Conservation (phyloP, 176 grass and related monocot species). For the Carex parvula region DNA sequence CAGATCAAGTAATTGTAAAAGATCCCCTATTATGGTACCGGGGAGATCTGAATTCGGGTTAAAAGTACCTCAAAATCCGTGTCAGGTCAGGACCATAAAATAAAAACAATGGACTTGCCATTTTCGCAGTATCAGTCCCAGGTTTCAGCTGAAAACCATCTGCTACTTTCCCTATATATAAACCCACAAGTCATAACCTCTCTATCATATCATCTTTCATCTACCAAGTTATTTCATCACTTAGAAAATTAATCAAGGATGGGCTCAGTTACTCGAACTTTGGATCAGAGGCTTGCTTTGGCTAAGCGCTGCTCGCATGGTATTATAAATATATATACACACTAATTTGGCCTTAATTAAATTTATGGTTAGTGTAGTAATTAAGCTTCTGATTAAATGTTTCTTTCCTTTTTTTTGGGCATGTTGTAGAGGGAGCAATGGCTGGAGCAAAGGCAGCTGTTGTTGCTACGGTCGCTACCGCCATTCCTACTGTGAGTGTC, state of each 20-base stretch:
- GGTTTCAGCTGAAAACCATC: slow-evolving; percentile 28
- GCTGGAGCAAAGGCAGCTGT: slow-evolving; percentile 65
- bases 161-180: slow-evolving; percentile 25
- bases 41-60: too few species aligned
- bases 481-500: slow-evolving; percentile 52
- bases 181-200: too few species aligned
- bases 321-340: background rate
- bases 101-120: background rate
- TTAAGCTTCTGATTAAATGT: background rate
- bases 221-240: background rate
- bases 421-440: slow-evolving; percentile 49
- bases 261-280: slow-evolving; percentile 40
- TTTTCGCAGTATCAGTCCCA: background rate
- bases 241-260: slow-evolving; percentile 9
- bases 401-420: background rate
- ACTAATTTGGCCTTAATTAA: background rate
- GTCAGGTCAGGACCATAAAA: background rate
- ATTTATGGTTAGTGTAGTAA: background rate
- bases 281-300: slow-evolving; percentile 64
- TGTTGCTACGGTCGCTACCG: slow-evolving; percentile 53
- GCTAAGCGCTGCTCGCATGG: slow-evolving; percentile 70
- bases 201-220: background rate
- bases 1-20: too few species aligned
- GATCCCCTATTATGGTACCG: too few species aligned
- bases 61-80: background rate